Evolutionary conservation across 768 basidiomycete species (phyloP).

Genomic region (Macrolepiota fuliginosa): DNA sequence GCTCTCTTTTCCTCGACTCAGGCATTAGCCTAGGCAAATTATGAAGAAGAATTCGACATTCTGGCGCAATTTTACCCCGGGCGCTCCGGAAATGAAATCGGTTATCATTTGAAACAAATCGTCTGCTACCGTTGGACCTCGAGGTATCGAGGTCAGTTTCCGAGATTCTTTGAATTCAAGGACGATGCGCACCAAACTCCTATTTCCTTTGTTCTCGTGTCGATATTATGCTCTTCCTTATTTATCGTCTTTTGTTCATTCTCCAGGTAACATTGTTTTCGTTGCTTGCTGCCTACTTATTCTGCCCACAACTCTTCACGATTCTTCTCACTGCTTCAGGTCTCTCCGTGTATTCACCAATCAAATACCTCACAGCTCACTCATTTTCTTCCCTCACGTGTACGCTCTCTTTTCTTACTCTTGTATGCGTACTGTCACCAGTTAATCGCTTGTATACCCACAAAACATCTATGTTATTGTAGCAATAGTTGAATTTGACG

Average conservation of each 20-base stretch:
- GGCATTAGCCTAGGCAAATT: background rate
- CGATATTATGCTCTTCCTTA: background rate
- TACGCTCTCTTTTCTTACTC: background rate
- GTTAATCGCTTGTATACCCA: conserved; percentile 4
- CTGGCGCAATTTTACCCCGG: background rate
- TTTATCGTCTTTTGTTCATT: background rate
- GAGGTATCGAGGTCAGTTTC: background rate
- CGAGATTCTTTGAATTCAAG: background rate
- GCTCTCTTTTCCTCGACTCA: background rate
- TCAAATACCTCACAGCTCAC: background rate
- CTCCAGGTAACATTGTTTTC: background rate
- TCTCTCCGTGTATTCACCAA: background rate
- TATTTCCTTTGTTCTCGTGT: background rate
- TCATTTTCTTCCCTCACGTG: background rate
- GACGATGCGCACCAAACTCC: background rate
- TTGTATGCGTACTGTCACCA: background rate
- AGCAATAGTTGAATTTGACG: conserved; percentile 12
- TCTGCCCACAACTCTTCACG: background rate
- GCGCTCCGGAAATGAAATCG: background rate
- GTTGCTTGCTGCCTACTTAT: background rate
- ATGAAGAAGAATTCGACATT: background rate
- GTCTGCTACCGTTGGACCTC: background rate
- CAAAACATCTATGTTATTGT: background rate
- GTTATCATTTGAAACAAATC: background rate
- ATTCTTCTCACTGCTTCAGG: background rate